Evolutionary conservation across 2,329 filamentous ascomycete genomes (phyloP).

Genomic region (Golovinomyces cichoracearum): DNA sequence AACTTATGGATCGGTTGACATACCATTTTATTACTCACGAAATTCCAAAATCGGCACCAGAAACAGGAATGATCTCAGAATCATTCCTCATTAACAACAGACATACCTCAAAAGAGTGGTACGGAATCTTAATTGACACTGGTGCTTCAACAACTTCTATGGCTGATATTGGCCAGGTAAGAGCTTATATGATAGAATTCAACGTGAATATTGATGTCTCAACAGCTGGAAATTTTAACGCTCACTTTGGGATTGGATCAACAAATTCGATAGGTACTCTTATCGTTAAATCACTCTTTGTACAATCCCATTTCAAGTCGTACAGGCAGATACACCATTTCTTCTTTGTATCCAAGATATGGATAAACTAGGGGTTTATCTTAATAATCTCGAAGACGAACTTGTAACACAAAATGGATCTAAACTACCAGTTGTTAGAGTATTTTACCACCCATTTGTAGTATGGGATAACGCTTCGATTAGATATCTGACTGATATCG

Average conservation of each 20-base stretch:
- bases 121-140: not conserved
- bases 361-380: not conserved
- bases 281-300: not conserved
- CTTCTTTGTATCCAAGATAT: not conserved
- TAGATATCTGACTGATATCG: not conserved
- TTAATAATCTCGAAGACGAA: not conserved
- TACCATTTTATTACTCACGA: not conserved
- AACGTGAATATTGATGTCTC: not conserved
- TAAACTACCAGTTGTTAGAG: not conserved
- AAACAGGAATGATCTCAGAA: not conserved
- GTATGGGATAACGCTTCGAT: not conserved
- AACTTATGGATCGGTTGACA: not conserved
- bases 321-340: not conserved
- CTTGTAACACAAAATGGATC: not conserved
- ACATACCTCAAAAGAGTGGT: not conserved
- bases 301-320: not conserved
- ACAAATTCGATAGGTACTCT: not conserved
- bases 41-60: not conserved
- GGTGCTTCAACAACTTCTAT: not conserved
- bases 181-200: not conserved
- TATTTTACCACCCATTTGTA: not conserved
- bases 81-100: not conserved
- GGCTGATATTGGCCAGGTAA: slow-evolving; percentile 4
- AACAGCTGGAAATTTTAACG: not conserved
- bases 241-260: not conserved